A percentile compares a stretch with the other conserved stretches of the same genome.
Conservation (phyloP, 2,329 filamentous ascomycete genomes). For the Colletotrichum lini region DNA sequence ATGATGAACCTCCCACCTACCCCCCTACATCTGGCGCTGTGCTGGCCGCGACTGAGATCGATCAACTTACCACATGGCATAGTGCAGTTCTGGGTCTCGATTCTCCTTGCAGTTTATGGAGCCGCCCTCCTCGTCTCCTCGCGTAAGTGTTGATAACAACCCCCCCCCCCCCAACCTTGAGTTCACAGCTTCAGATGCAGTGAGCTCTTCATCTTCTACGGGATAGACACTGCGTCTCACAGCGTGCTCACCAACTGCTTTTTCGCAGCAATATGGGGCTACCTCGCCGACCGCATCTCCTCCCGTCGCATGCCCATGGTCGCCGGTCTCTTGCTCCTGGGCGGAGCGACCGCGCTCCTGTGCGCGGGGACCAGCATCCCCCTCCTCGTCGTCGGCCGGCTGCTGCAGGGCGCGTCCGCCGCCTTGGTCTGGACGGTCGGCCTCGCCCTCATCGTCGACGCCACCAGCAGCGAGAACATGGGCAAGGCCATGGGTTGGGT, state of each 20-base stretch:
- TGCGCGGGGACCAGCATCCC: conserved; percentile 50
- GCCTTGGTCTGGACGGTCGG: conserved; percentile 55
- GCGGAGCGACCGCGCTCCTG: conserved; percentile 50
- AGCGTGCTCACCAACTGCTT: background rate
- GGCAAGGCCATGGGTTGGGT: conserved; percentile 48
- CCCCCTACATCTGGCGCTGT: background rate
- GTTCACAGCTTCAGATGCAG: background rate
- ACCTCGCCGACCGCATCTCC: conserved; percentile 53
- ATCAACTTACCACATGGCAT: background rate
- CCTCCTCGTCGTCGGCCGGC: conserved; percentile 51
- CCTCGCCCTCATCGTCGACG: conserved; percentile 54
- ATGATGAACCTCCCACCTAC: too few species aligned
- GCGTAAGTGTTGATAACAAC: background rate
- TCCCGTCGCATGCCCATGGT: conserved; percentile 53
- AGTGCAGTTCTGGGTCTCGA: conserved; percentile 1
- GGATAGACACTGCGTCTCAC: too few species aligned
- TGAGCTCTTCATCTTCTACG: too few species aligned
- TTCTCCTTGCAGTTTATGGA: background rate
- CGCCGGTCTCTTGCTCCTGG: conserved; percentile 49
- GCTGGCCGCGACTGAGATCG: background rate
- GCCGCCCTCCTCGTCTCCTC: background rate
- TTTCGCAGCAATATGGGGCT: conserved; percentile 52
- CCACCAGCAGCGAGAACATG: conserved; percentile 50
- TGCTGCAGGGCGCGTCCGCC: conserved; percentile 52
- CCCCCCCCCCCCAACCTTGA: background rate